Evolutionary conservation across 139 green algal genomes (phyloP).

Genomic region (Eudorina sp.): DNA sequence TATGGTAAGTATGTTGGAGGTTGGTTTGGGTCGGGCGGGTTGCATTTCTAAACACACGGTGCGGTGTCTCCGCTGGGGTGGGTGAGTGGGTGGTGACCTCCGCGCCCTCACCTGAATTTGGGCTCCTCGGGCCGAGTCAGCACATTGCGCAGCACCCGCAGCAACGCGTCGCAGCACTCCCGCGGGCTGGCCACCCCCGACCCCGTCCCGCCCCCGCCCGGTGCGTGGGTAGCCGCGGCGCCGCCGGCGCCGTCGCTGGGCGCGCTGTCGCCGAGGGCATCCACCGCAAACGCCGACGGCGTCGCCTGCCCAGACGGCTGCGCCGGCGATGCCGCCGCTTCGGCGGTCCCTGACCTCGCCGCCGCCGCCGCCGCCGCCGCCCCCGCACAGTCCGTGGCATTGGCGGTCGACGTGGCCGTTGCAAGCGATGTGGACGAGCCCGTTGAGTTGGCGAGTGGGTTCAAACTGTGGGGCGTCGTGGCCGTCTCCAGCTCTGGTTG

Average conservation of each 20-base stretch:
- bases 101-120: constrained; percentile 44
- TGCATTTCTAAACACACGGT: too few species aligned
- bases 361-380: background rate
- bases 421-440: background rate
- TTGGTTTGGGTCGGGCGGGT: too few species aligned
- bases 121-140: constrained; percentile 30
- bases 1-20: too few species aligned
- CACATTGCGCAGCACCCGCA: constrained; percentile 51
- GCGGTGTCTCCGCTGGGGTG: too few species aligned
- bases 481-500: too few species aligned
- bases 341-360: background rate
- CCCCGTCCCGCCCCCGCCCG: too few species aligned
- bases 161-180: constrained; percentile 21
- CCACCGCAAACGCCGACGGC: background rate
- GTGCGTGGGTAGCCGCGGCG: too few species aligned
- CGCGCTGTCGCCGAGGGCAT: background rate
- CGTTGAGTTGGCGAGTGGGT: background rate
- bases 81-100: background rate
- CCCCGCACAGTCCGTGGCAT: too few species aligned
- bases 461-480: background rate
- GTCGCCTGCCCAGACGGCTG: background rate
- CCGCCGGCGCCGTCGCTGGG: background rate
- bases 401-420: background rate
- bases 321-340: background rate
- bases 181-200: background rate